A percentile compares a stretch with the other conserved stretches of the same genome.
Evolutionary conservation across 495 filamentous ascomycete genomes (phyloP).

Genomic region (Penicillium canescens): DNA sequence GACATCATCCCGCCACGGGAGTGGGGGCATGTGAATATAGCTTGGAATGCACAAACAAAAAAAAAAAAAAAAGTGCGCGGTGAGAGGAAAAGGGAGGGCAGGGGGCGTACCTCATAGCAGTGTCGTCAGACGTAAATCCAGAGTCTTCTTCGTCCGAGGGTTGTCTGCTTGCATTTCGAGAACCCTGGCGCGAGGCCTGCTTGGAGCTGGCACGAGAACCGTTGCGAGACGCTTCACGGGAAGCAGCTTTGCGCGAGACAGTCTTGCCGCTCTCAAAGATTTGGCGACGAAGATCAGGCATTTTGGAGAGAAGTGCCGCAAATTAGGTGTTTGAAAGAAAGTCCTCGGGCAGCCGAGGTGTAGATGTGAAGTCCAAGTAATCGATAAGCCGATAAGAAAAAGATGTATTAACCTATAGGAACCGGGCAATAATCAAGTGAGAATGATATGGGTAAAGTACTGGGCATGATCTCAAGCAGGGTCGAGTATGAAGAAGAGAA

Average conservation of each 20-base stretch:
- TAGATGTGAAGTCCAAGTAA: neutral
- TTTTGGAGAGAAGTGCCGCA: constrained; percentile 18
- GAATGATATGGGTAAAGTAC: constrained; percentile 5
- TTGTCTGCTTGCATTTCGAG: constrained; percentile 55
- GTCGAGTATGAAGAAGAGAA: neutral
- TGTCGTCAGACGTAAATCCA: constrained; percentile 65
- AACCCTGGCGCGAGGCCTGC: constrained; percentile 60
- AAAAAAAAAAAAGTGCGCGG: constrained; percentile 9
- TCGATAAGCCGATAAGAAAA: constrained; percentile 1
- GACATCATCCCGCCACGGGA: constrained; percentile 41
- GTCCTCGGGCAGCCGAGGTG: neutral
- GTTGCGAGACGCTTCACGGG: constrained; percentile 63
- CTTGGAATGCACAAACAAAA: constrained; percentile 18
- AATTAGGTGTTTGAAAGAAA: constrained; percentile 9
- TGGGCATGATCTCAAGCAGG: constrained; percentile 3
- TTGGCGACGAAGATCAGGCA: constrained; percentile 70
- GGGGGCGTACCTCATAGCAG: constrained; percentile 61
- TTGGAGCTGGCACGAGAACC: constrained; percentile 65
- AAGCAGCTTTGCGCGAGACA: constrained; percentile 83
- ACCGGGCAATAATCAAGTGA: constrained; percentile 24
- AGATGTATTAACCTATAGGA: constrained; percentile 28
- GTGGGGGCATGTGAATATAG: constrained; percentile 21
- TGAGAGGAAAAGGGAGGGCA: constrained; percentile 7
- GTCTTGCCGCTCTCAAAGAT: constrained; percentile 87
- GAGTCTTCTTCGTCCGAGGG: constrained; percentile 79